Evolutionary conservation across 306 rosid species (phyloP), one percentile per base, ranked within the genome.

Genomic region (Quercus variabilis): DNA sequence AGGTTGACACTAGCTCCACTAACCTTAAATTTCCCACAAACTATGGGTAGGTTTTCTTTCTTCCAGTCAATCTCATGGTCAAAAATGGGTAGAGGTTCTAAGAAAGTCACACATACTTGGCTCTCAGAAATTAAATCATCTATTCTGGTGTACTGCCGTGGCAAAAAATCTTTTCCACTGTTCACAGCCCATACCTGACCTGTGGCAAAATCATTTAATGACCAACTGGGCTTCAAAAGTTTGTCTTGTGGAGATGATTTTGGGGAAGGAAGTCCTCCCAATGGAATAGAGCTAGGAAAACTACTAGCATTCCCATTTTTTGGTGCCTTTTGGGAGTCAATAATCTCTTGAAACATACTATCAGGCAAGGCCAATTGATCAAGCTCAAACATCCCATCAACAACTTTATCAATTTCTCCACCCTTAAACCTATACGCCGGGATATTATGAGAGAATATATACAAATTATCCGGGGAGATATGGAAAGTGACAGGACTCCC

Each of bases 371-470:
- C 76, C 14, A 58, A 38, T 1, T 41, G 76, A 59, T 78, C 76
- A 30, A 78, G 60, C 59, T 78, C 82, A 41, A 78, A 33, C 76
- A 78, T 55, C 26, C 69, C 76, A 30, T 71, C 49, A 78, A 57
- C 56, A 56, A 71, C 31, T 28, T 26, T 26, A 70, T 56, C 68
- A 69, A 78, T 54, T 62, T 78, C 81, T 70, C 76, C 76, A 3
- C 81, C 81, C 14, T 31, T 26, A 41, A 69, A 78, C 64, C 62
- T 70, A 59, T 78, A 78, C 23, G 71, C 69, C 3, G 77, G 82
- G 72, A 79, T 72, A 46, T 59, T 72, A 20, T 79, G 82, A 19
- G 82, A 79, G 21, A 79, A 79, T 54, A 70, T 78, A 60, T 74
- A 74, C 43, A 80, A 9, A 69, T 63, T 74, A 5, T 51, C 69